Evolutionary conservation across 2,329 filamentous ascomycete species (phyloP).

Genomic region (Cucurbitaria berberidis): DNA sequence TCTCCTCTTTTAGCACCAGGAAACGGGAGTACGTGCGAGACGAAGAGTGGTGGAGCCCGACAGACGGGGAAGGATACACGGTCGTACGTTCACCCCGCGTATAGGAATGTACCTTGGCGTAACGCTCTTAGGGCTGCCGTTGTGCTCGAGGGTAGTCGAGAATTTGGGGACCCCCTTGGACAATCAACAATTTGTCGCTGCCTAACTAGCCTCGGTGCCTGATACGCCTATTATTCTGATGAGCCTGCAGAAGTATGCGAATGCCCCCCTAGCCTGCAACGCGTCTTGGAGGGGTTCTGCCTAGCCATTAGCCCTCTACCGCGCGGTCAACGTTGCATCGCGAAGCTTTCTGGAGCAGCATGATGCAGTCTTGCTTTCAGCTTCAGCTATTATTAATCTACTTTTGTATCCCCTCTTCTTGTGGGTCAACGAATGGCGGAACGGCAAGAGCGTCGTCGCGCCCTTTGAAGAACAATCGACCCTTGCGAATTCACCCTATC

Average conservation of each 20-base stretch:
- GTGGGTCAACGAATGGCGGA: conserved; percentile 22
- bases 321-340: conserved; percentile 16
- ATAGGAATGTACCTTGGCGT: background rate
- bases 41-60: conserved; percentile 17
- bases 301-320: background rate
- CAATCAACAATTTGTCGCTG: background rate
- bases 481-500: conserved; percentile 20
- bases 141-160: background rate
- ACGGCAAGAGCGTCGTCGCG: conserved; percentile 15
- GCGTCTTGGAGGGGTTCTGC: background rate
- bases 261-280: background rate
- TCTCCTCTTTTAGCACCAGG: conserved; percentile 35
- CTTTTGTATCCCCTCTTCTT: background rate
- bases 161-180: background rate
- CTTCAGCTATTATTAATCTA: conserved; percentile 27
- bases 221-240: background rate
- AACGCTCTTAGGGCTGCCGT: background rate
- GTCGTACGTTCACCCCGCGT: no score
- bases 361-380: conserved; percentile 21
- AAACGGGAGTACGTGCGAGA: conserved; percentile 27
- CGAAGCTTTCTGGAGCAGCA: conserved; percentile 2
- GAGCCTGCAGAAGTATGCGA: background rate
- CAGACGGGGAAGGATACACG: conserved; percentile 18
- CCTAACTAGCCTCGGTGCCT: background rate
- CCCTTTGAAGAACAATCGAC: conserved; percentile 23